These are phyloP conservation scores for Thermomucor indicae-seudaticae DNA, from an alignment of 371 early-diverging fungal genomes.

Conservation along the genomic window DNA sequence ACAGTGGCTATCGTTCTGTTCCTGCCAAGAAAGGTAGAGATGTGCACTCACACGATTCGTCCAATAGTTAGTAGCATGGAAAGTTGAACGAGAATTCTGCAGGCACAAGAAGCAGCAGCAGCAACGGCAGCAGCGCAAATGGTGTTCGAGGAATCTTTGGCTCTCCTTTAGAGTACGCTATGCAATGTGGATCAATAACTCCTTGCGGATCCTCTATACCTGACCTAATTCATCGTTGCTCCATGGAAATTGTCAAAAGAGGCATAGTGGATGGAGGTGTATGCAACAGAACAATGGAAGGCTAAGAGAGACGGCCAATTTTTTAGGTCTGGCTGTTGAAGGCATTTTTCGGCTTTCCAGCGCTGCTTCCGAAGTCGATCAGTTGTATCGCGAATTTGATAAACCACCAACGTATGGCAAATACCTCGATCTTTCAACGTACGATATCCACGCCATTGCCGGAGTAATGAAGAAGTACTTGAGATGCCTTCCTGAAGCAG, in stretches of 20 bases:
- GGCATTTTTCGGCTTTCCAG: conserved; percentile 48
- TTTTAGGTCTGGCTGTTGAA: conserved; percentile 28
- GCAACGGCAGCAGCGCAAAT: neutral
- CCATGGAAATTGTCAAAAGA: conserved; percentile 36
- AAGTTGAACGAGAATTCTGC: no score
- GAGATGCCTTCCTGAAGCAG: conserved; percentile 35
- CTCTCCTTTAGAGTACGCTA: conserved; percentile 31
- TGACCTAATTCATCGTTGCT: conserved; percentile 34
- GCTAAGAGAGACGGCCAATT: neutral
- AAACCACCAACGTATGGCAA: conserved; percentile 34
- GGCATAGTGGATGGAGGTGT: conserved; percentile 10
- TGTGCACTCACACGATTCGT: neutral
- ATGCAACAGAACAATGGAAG: neutral
- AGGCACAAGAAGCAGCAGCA: neutral
- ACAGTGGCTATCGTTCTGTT: neutral
- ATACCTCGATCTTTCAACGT: conserved; percentile 27
- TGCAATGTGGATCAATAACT: conserved; percentile 28
- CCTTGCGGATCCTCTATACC: conserved; percentile 25
- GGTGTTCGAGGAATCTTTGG: conserved; percentile 32
- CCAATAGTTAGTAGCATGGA: no score
- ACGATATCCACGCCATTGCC: conserved; percentile 43
- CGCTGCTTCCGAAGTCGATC: conserved; percentile 39
- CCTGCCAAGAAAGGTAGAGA: conserved; percentile 4
- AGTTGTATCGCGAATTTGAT: conserved; percentile 29
- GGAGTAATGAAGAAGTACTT: conserved; percentile 40